Percentiles rank a stretch among this genome's conserved stretches.
These are phyloP conservation scores for Syncephalastrum racemosum DNA, from an alignment of 371 early-diverging fungal genomes.

Conservation along the genomic window DNA sequence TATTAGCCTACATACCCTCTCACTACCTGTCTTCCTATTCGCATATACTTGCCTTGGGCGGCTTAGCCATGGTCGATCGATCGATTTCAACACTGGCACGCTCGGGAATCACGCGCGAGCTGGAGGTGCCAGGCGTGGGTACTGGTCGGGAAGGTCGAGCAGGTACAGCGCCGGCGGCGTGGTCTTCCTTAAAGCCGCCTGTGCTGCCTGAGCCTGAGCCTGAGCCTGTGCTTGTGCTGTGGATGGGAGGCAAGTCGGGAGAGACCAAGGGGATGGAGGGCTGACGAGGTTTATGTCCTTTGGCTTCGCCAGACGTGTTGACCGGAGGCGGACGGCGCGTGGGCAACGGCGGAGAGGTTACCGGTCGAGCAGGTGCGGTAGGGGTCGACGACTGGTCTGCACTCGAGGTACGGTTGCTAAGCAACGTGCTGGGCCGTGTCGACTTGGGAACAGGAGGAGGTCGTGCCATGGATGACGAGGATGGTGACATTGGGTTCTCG, in stretches of 20 bases:
- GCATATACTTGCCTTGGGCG: conserved; percentile 26
- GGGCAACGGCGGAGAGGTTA: conserved; percentile 30
- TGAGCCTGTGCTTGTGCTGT: conserved; percentile 4
- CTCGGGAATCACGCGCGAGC: conserved; percentile 7
- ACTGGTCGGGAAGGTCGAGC: conserved; percentile 35
- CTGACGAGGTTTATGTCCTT: conserved; percentile 19
- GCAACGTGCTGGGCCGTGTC: conserved; percentile 43
- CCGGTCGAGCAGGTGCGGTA: conserved; percentile 33
- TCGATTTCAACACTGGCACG: conserved; percentile 2
- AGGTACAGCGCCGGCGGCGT: conserved; percentile 12
- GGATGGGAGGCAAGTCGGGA: conserved; percentile 48
- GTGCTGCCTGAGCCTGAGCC: neutral
- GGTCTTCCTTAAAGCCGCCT: neutral
- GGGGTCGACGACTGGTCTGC: conserved; percentile 7
- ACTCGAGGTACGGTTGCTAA: conserved; percentile 20
- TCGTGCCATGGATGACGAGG: conserved; percentile 17
- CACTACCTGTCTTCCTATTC: neutral
- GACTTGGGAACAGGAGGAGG: conserved; percentile 51
- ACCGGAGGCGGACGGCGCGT: conserved; percentile 21
- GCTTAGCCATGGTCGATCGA: conserved; percentile 33
- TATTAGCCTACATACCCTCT: conserved; percentile 2
- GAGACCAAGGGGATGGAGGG: conserved; percentile 39
- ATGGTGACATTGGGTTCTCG: conserved; percentile 5
- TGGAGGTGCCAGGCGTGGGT: conserved; percentile 29
- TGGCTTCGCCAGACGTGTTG: conserved; percentile 1